A percentile compares a stretch with the other conserved stretches of the same genome.
phyloP scores from a whole-genome alignment of 148 eudicot species.

The Chenopodium berlandieri region DNA sequence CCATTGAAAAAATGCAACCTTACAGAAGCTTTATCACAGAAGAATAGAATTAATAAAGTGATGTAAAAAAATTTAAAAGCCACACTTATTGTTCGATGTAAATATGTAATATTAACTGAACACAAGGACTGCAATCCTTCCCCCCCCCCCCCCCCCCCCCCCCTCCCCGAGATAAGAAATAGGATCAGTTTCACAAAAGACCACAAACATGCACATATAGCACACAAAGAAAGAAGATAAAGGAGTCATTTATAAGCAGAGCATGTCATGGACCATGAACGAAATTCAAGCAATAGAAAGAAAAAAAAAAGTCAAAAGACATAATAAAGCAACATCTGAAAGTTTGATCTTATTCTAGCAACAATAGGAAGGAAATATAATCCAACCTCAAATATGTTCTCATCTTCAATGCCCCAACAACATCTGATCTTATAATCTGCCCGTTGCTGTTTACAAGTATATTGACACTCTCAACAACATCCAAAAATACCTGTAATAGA shows the following conservation, averaged over 20 bases:
- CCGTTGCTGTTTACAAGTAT: slow-evolving; percentile 98
- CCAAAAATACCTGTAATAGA: slow-evolving; percentile 74
- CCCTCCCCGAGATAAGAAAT: not conserved
- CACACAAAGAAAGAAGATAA: not conserved
- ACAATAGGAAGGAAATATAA: not conserved
- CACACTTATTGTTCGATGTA: not conserved
- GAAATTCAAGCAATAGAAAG: not conserved
- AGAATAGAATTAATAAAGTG: not conserved
- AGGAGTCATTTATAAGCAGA: not conserved
- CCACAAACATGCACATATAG: not conserved
- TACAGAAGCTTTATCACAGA: not conserved
- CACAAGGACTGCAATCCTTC: not conserved
- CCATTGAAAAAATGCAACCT: not conserved
- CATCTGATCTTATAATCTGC: slow-evolving; percentile 93
- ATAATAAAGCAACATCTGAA: not conserved
- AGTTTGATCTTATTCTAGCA: not conserved
- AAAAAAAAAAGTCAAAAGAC: not conserved
- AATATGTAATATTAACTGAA: not conserved
- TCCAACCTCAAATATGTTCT: slow-evolving; percentile 87
- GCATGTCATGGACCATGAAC: not conserved
- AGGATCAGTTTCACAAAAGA: not conserved
- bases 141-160: too few relatives aligned
- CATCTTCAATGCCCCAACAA: slow-evolving; percentile 96
- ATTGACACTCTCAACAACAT: slow-evolving; percentile 98
- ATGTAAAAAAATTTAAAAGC: not conserved